Evolutionary conservation across 2,329 filamentous ascomycete species (phyloP).

Genomic region (Calycina herbarum): DNA sequence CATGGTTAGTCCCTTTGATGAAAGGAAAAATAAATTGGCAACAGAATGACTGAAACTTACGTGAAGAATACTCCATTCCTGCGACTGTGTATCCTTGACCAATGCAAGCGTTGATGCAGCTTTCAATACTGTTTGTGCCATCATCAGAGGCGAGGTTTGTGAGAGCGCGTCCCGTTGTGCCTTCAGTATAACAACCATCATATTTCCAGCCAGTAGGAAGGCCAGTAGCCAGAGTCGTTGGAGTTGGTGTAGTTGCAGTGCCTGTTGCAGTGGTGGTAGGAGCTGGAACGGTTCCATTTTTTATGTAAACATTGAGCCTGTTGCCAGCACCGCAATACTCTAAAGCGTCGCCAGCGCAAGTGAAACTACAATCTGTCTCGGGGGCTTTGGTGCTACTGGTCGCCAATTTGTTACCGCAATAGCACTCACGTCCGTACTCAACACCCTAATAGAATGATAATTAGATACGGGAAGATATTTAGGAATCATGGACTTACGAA

Average conservation of each 20-base stretch:
- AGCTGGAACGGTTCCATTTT: constrained; percentile 6
- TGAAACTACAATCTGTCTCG: constrained; percentile 20
- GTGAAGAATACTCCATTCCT: constrained; percentile 38
- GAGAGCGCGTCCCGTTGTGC: constrained; percentile 21
- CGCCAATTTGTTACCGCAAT: constrained; percentile 24
- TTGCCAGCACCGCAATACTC: constrained; percentile 28
- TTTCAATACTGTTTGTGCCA: constrained; percentile 32
- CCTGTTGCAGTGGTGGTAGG: not conserved
- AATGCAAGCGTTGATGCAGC: constrained; percentile 35
- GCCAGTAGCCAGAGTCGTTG: constrained; percentile 3
- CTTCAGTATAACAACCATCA: constrained; percentile 16
- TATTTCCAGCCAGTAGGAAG: constrained; percentile 17
- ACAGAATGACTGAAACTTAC: not conserved
- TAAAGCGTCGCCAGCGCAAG: constrained; percentile 21
- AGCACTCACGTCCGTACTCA: constrained; percentile 44
- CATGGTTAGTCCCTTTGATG: not conserved
- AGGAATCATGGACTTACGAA: constrained; percentile 29
- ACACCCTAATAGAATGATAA: constrained; percentile 37
- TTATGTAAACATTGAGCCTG: constrained; percentile 17
- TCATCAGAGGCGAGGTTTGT: constrained; percentile 23
- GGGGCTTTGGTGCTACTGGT: constrained; percentile 13
- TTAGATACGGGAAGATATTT: not conserved
- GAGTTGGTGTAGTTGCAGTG: not conserved
- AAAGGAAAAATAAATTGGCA: not conserved
- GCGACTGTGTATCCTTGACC: constrained; percentile 29